A percentile compares a stretch with the other conserved stretches of the same genome.
phyloP scores from a whole-genome alignment of 176 grass and related monocot species.

The Raddia guianensis region DNA sequence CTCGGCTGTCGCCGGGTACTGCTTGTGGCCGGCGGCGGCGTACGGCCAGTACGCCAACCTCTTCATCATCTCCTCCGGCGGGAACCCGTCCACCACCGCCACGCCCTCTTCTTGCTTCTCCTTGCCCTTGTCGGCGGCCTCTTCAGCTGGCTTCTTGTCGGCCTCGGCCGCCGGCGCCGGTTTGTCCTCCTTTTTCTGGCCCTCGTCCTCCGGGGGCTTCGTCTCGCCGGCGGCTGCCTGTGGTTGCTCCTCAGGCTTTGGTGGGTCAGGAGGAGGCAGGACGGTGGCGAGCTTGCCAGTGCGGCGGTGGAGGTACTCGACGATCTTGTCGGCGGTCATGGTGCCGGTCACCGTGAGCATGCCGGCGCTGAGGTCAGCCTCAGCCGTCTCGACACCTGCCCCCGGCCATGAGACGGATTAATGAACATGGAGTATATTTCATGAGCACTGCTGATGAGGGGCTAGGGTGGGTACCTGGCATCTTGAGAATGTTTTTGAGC shows the following conservation, averaged over 20 bases:
- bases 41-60: slow-evolving; percentile 65
- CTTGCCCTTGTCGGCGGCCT: slow-evolving; percentile 11
- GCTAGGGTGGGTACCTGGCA: slow-evolving; percentile 49
- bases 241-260: slow-evolving; percentile 43
- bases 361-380: slow-evolving; percentile 51
- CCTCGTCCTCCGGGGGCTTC: neutral
- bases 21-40: slow-evolving; percentile 24
- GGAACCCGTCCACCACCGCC: slow-evolving; percentile 38
- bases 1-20: slow-evolving; percentile 32
- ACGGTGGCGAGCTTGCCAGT: slow-evolving; percentile 66
- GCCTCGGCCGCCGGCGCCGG: slow-evolving; percentile 26
- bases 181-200: neutral
- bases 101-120: slow-evolving; percentile 49
- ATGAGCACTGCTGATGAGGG: no score
- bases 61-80: slow-evolving; percentile 66
- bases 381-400: slow-evolving; percentile 59
- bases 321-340: slow-evolving; percentile 47
- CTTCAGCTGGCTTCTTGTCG: slow-evolving; percentile 34
- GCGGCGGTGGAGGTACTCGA: slow-evolving; percentile 68
- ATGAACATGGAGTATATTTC: no score
- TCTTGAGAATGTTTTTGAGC: slow-evolving; percentile 63
- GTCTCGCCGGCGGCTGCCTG: neutral
- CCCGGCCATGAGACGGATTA: no score
- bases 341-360: slow-evolving; percentile 68
- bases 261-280: slow-evolving; percentile 47